Base-by-base conservation (phyloP, 2,329 filamentous ascomycete genomes). In the Penicillium sp. region DNA sequence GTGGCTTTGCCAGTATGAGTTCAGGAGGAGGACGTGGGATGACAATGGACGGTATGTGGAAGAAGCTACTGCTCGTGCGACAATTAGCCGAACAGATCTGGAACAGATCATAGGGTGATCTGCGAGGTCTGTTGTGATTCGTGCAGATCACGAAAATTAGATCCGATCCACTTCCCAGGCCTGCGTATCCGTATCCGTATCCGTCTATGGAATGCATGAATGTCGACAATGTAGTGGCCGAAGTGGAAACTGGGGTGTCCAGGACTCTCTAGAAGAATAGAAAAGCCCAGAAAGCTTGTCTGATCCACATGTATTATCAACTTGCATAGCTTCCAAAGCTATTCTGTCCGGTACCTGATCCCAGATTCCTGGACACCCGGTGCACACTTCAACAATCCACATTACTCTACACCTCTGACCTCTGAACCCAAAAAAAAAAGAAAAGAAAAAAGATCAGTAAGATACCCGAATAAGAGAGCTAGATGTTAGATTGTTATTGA, bases 41-140 rank as follows among this genome's bases (percentile, higher is more conserved):
- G 52, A 81, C 79, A 8, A 77, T 84, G 58, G 84, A 88, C 48
- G 86, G 88, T 60, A 86, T 90, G 84, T 83, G 82, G 77, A 84
- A 82, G 70, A 91, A 91, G 77, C 48, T 73, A 5, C 5, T 53
- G 10, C 29, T 57, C 22, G 46, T 57, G 11, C 35, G 49, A 37
- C 6, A 19, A 27, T 45, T 57, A 11, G 45, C 50, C 14, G 46
- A 53, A 13, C 45, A 37, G 11, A 33, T 53, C 26, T 53, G 39
- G 50, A 50, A n/a, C n/a, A 22, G 22, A 33, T 14, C 22, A 11
- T 44, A 13, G 9, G n/a, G 16, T 24, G 22, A 29, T 14, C 47
- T 26, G 7, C 24, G 24, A 24, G 3, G 24, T 14, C 47, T 6
- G 10, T 26, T 26, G 26, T 26, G 24, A 26, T 26, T 8, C 19